Conservation (phyloP, 257 asterid genomes). For the Apocynum venetum region DNA sequence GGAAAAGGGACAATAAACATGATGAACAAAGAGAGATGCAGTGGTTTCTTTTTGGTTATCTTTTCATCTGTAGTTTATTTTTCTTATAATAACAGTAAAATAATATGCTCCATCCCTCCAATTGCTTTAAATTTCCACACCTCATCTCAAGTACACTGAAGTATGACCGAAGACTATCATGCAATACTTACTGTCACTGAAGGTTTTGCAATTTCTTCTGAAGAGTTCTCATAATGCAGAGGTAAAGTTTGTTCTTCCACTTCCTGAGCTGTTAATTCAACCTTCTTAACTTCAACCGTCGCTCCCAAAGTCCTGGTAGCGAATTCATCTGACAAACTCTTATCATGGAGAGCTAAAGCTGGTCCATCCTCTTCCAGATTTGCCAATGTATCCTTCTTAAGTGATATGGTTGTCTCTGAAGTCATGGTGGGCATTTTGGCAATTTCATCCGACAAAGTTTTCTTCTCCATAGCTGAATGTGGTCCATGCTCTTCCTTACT, state of each 20-base stretch:
- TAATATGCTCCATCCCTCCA: not conserved
- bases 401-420: not conserved
- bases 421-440: not conserved
- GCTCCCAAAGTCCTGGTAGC: not conserved
- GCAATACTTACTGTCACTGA: conserved; percentile 12
- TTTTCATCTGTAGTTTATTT: not conserved
- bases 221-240: not conserved
- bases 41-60: not conserved
- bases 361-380: not conserved
- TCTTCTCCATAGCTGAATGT: not conserved
- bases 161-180: not conserved
- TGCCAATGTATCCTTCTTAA: not conserved
- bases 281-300: not conserved
- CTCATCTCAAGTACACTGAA: not conserved
- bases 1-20: not conserved
- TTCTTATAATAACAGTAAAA: not conserved
- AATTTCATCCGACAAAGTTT: not conserved
- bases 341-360: not conserved
- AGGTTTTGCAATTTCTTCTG: conserved; percentile 14
- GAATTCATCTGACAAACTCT: not conserved
- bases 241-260: not conserved
- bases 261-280: not conserved
- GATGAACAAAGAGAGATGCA: not conserved
- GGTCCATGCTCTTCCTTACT: conserved; percentile 6
- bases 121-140: not conserved